Percentiles rank a stretch among this genome's conserved stretches.
Conservation (phyloP, 345 rosid genomes). For the Gossypium herbaceum region DNA sequence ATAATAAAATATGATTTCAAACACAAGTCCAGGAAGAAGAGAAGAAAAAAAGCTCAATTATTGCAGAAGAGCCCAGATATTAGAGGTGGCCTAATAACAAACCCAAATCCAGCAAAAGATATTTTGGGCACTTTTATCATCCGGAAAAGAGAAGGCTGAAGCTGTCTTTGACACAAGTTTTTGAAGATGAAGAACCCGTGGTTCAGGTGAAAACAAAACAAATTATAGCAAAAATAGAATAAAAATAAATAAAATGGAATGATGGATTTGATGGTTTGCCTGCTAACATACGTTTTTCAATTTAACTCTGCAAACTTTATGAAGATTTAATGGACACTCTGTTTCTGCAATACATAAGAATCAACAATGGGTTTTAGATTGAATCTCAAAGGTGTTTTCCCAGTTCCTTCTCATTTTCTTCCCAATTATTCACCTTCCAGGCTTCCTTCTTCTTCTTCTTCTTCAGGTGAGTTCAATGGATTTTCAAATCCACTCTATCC, state of each 20-base stretch:
- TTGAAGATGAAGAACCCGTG: slow-evolving; percentile 55
- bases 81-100: neutral
- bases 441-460: slow-evolving; percentile 20
- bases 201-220: slow-evolving; percentile 33
- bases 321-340: slow-evolving; percentile 30
- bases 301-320: neutral
- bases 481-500: neutral
- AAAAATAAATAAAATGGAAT: neutral
- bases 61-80: neutral
- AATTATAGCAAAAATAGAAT: neutral
- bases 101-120: neutral
- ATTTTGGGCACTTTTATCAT: neutral
- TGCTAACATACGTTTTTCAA: neutral
- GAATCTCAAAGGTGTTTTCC: slow-evolving; percentile 36
- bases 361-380: slow-evolving; percentile 41
- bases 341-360: slow-evolving; percentile 10
- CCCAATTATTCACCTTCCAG: slow-evolving; percentile 28
- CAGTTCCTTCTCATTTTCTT: slow-evolving; percentile 30
- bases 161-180: neutral
- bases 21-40: too few species aligned
- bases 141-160: neutral
- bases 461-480: slow-evolving; percentile 28
- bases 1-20: too few species aligned
- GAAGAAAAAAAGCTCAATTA: neutral
- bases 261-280: neutral